Conservation (phyloP, 75 land plant genomes). For the Isoetes taiwanensis region DNA sequence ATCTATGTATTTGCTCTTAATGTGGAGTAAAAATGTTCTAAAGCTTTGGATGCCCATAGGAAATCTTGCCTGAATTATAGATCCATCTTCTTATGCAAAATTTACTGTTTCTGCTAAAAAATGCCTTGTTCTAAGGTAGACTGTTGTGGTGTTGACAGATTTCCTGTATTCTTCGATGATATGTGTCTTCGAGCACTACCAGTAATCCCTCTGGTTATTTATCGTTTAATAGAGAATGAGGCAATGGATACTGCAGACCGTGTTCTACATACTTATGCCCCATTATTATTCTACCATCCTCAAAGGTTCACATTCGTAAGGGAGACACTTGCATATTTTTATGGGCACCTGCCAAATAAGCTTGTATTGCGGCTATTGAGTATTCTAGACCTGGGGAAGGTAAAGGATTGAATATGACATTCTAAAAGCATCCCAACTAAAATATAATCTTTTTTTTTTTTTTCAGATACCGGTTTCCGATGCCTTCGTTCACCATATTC, state of each 20-base stretch:
- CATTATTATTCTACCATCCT: conserved; percentile 62
- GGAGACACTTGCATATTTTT: conserved; percentile 93
- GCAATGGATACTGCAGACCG: conserved; percentile 78
- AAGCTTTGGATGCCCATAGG: neutral
- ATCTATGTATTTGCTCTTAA: neutral
- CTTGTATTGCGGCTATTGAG: conserved; percentile 66
- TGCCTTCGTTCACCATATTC: conserved; percentile 61
- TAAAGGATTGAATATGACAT: conserved; percentile 6
- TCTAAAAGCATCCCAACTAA: neutral
- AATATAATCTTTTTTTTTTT: neutral
- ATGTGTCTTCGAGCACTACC: conserved; percentile 79
- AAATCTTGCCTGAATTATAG: neutral
- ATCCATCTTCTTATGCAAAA: neutral
- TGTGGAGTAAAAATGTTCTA: neutral
- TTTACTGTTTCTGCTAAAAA: neutral
- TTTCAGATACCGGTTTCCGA: conserved; percentile 89
- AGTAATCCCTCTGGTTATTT: conserved; percentile 72
- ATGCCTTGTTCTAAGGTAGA: neutral
- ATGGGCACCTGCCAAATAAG: conserved; percentile 87
- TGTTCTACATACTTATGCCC: conserved; percentile 45
- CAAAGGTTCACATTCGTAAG: conserved; percentile 89
- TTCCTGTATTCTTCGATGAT: conserved; percentile 88
- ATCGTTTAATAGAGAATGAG: conserved; percentile 92
- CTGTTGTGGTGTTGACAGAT: conserved; percentile 35
- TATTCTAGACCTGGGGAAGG: conserved; percentile 77